These are phyloP conservation scores for Hypoxylon sp. DNA, from an alignment of 2,329 filamentous ascomycete genomes.

Conservation along the genomic window DNA sequence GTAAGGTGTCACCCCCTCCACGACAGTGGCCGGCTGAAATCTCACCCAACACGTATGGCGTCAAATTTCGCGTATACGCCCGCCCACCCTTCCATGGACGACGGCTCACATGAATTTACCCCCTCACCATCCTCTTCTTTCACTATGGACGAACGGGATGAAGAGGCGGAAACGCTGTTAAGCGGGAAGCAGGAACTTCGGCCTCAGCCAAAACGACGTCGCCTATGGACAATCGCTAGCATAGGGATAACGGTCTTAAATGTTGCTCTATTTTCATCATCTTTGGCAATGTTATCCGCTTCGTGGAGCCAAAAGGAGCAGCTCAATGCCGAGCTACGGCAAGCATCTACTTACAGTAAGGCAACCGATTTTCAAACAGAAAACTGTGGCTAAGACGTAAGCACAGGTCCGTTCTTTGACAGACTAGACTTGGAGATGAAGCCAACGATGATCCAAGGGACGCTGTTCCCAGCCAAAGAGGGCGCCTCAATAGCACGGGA, in stretches of 20 bases:
- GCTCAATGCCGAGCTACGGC: slow-evolving; percentile 33
- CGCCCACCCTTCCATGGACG: neutral
- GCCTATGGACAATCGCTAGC: neutral
- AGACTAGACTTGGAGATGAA: slow-evolving; percentile 44
- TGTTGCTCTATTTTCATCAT: slow-evolving; percentile 26
- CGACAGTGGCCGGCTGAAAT: neutral
- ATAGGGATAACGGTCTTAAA: slow-evolving; percentile 27
- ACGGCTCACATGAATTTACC: neutral
- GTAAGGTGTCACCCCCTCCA: neutral
- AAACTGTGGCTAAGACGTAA: slow-evolving; percentile 11
- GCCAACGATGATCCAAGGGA: slow-evolving; percentile 46
- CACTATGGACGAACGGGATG: slow-evolving; percentile 20
- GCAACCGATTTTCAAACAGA: neutral
- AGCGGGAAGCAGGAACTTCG: slow-evolving; percentile 10
- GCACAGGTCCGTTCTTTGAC: slow-evolving; percentile 44
- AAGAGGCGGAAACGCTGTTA: slow-evolving; percentile 24
- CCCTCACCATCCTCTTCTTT: slow-evolving; percentile 19
- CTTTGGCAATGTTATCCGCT: slow-evolving; percentile 26
- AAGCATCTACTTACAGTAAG: slow-evolving; percentile 40
- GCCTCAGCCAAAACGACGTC: neutral
- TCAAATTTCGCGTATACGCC: slow-evolving; percentile 11
- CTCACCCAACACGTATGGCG: slow-evolving; percentile 9
- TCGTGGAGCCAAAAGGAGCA: slow-evolving; percentile 10
- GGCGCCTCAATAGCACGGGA: slow-evolving; percentile 48
- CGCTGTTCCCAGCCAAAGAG: slow-evolving; percentile 47